phyloP scores from a whole-genome alignment of 2,329 filamentous ascomycete genomes.

The Magnaporthiopsis poae region DNA sequence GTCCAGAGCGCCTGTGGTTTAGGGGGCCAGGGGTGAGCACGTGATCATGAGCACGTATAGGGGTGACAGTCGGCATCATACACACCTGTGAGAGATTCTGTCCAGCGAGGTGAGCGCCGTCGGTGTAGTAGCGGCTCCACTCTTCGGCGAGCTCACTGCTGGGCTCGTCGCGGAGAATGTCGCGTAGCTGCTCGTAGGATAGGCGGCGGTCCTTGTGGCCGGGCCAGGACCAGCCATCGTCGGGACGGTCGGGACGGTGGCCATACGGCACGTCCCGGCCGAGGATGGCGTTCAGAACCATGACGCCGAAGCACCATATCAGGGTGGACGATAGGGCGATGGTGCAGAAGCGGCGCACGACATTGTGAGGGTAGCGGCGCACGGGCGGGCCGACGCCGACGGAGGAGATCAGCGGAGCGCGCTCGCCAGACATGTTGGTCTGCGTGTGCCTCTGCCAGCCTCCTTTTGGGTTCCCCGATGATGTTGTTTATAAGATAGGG shows the following conservation, averaged over 20 bases:
- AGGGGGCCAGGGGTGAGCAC: not conserved
- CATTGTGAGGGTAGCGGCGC: constrained; percentile 49
- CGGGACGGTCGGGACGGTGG: constrained; percentile 22
- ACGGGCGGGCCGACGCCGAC: constrained; percentile 45
- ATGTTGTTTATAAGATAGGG: not conserved
- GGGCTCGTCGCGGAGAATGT: constrained; percentile 50
- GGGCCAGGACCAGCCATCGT: constrained; percentile 20
- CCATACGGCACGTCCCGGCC: constrained; percentile 18
- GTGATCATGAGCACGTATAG: not conserved
- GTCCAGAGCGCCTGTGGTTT: constrained; percentile 60
- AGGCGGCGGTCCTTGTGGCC: constrained; percentile 23
- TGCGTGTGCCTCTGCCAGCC: not conserved
- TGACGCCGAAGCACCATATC: constrained; percentile 38
- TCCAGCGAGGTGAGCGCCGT: constrained; percentile 65
- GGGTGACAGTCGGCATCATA: not conserved
- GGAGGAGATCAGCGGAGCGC: constrained; percentile 57
- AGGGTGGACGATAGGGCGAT: constrained; percentile 48
- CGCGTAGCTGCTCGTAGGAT: constrained; percentile 41
- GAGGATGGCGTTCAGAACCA: constrained; percentile 31
- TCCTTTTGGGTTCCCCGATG: not conserved
- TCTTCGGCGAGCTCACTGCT: constrained; percentile 48
- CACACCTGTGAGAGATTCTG: constrained; percentile 54
- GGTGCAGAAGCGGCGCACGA: constrained; percentile 56
- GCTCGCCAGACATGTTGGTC: constrained; percentile 40
- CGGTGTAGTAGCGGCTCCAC: constrained; percentile 71